Evolutionary conservation across 441 rosid species (phyloP), one percentile per base, ranked within the genome.

Genomic region (Kokia cookei): DNA sequence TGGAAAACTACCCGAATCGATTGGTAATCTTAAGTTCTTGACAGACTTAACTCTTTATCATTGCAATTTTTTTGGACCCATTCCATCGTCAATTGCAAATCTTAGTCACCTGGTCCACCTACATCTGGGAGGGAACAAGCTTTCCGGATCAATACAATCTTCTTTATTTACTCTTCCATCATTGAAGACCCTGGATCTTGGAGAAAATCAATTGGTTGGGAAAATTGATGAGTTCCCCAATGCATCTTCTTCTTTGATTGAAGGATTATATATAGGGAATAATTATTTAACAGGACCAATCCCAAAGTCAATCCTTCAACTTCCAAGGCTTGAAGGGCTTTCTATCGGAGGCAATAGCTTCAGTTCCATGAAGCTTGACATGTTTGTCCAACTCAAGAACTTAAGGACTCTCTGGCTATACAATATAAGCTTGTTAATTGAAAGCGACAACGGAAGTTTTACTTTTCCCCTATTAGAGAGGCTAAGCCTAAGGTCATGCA

Each of bases 401-500:
- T 26, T 48, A 29, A 2, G 4, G 3, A 0, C 0, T 27, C 59
- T 29, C 0, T 0, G 1, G 10, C 72, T 68, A 2, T 27, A 8
- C 5, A 24, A n/a, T 0, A 0, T 1, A 0, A 65, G 70, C 13
- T 43, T 65, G 19, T 45, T 4, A 26, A 8, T 8, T 14, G 45
- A 4, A 15, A 29, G 15, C 9, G 2, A 29, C 43, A 27, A 15
- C 45, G 27, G 9, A 68, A 68, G 15, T 40, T 4, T 27, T 8
- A n/a, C 10, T 29, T 0, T 85, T 0, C 7, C 2, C n/a, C 19
- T 54, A n/a, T 5, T 86, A 5, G 22, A 0, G 11, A 7, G 73
- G 68, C 81, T 65, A 65, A 0, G 0, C 1, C 35, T 65, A 65
- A 12, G 80, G 5, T 77, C 82, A 0, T 87, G 90, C 72, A 76